Conservation (phyloP, 1,284 basidiomycete species). For the Meira miltonrushii region DNA sequence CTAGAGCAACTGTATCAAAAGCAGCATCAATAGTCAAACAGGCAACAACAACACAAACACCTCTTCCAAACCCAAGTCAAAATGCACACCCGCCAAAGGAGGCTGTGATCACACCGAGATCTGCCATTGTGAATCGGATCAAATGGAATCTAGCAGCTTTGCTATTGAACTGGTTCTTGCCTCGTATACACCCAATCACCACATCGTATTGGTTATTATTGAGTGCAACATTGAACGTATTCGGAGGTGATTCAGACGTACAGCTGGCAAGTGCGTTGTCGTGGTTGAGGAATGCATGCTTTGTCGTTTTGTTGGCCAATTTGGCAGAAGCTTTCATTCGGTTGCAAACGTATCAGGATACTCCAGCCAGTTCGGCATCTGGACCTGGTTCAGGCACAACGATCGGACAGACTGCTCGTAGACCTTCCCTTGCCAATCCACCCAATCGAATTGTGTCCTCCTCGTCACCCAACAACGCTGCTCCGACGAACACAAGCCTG, state of each 20-base stretch:
- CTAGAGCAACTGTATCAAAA: constrained; percentile 3
- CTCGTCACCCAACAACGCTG: not conserved
- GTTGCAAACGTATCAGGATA: not conserved
- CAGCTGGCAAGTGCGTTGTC: not conserved
- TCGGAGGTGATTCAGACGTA: constrained; percentile 4
- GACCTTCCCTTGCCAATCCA: constrained; percentile 9
- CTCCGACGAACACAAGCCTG: not conserved
- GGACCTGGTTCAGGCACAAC: not conserved
- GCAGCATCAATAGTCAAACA: constrained; percentile 1
- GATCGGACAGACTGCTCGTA: not conserved
- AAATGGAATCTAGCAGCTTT: constrained; percentile 7
- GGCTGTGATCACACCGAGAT: not conserved
- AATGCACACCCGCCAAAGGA: not conserved
- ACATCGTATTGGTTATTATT: constrained; percentile 6
- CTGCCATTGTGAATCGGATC: constrained; percentile 3
- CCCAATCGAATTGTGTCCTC: not conserved
- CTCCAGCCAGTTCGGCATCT: not conserved
- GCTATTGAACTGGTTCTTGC: not conserved
- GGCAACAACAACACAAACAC: not conserved
- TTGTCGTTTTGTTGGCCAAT: not conserved
- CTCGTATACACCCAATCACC: not conserved
- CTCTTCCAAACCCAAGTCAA: not conserved
- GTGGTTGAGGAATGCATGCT: not conserved
- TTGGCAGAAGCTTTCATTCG: constrained; percentile 3
- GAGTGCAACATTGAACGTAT: not conserved